These are phyloP conservation scores for Tetrapyrgos nigripes DNA, from an alignment of 1,284 basidiomycete genomes.

Conservation along the genomic window DNA sequence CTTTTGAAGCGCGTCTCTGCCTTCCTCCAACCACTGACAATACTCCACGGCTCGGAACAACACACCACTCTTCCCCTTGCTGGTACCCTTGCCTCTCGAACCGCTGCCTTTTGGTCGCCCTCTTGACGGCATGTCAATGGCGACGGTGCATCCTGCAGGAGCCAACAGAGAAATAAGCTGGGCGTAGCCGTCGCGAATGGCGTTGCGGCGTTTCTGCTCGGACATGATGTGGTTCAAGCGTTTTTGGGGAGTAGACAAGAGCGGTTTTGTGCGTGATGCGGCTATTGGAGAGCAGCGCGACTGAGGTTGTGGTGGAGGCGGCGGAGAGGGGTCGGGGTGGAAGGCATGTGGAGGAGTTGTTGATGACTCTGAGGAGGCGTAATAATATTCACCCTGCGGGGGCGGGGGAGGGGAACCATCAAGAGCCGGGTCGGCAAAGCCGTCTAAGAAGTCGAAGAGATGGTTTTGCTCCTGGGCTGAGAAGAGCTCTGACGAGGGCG, in stretches of 20 bases:
- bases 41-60: slow-evolving; percentile 83
- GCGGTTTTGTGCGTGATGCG: slow-evolving; percentile 52
- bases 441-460: slow-evolving; percentile 78
- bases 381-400: slow-evolving; percentile 15
- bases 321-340: slow-evolving; percentile 22
- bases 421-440: slow-evolving; percentile 73
- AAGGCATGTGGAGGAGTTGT: slow-evolving; percentile 18
- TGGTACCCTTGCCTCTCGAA: slow-evolving; percentile 56
- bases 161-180: slow-evolving; percentile 81
- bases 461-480: slow-evolving; percentile 74
- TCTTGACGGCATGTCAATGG: slow-evolving; percentile 75
- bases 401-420: slow-evolving; percentile 42
- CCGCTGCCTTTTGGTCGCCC: slow-evolving; percentile 79
- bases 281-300: slow-evolving; percentile 16
- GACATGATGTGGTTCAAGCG: slow-evolving; percentile 94
- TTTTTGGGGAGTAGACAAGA: slow-evolving; percentile 86
- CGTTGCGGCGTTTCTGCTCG: slow-evolving; percentile 89
- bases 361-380: slow-evolving; percentile 37
- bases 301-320: slow-evolving; percentile 15
- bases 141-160: slow-evolving; percentile 65
- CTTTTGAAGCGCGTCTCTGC: slow-evolving; percentile 63
- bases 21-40: slow-evolving; percentile 77
- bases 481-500: slow-evolving; percentile 77
- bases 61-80: slow-evolving; percentile 83
- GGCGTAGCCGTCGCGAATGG: slow-evolving; percentile 89